A percentile compares a stretch with the other conserved stretches of the same genome.
These are phyloP conservation scores for Dillenia suffruticosa DNA, from an alignment of 164 flowering plant species.

Conservation along the genomic window DNA sequence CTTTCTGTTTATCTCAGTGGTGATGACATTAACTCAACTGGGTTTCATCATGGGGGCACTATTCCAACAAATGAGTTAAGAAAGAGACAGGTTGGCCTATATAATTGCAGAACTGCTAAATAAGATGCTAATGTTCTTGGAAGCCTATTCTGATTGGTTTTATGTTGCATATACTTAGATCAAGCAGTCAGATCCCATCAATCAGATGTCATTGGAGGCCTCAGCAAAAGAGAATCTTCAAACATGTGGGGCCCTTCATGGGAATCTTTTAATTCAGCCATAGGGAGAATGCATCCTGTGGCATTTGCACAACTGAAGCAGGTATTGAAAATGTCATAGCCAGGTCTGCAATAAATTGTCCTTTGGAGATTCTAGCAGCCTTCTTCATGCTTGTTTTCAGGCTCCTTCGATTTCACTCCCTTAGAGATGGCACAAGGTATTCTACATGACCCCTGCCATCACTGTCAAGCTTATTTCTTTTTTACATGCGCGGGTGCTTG, in stretches of 20 bases:
- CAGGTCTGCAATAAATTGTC: neutral
- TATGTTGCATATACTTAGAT: slow-evolving; percentile 37
- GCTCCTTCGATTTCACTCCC: too few species aligned
- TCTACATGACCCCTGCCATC: too few species aligned
- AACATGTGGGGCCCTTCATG: slow-evolving; percentile 84
- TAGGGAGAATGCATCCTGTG: slow-evolving; percentile 78
- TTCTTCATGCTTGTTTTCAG: too few species aligned
- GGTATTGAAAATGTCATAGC: slow-evolving; percentile 70
- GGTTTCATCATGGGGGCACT: slow-evolving; percentile 27
- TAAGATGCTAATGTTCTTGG: neutral
- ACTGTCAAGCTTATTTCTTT: too few species aligned
- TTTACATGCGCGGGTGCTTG: too few species aligned
- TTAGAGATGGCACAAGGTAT: too few species aligned
- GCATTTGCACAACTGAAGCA: slow-evolving; percentile 73
- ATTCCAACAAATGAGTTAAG: slow-evolving; percentile 64
- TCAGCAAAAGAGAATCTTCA: slow-evolving; percentile 76
- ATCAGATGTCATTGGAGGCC: slow-evolving; percentile 64
- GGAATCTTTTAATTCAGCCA: slow-evolving; percentile 80
- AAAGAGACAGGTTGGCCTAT: slow-evolving; percentile 64
- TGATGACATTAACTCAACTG: slow-evolving; percentile 43
- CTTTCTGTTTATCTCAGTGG: slow-evolving; percentile 31
- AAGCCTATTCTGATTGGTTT: slow-evolving; percentile 9
- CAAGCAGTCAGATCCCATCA: slow-evolving; percentile 75
- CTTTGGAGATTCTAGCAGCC: too few species aligned
- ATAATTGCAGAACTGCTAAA: neutral